Percentiles rank a stretch among this genome's conserved stretches.
phyloP scores from a whole-genome alignment of 2,329 filamentous ascomycete species.

The Aureobasidium sp. region DNA sequence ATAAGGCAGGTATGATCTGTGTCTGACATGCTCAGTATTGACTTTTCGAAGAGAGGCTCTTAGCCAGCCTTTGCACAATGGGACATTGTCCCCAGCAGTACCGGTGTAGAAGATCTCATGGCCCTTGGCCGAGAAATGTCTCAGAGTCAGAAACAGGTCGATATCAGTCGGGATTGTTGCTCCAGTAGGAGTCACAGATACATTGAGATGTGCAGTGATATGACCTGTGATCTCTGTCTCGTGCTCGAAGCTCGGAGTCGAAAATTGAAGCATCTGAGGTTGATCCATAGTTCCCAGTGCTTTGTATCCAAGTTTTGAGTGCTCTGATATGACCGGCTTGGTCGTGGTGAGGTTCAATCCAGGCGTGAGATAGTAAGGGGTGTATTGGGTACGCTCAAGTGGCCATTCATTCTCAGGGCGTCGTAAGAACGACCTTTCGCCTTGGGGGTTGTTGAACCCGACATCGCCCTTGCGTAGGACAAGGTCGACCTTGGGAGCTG shows the following conservation, averaged over 20 bases:
- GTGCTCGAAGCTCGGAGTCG: constrained; percentile 47
- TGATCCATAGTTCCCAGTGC: constrained; percentile 52
- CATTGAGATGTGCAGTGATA: constrained; percentile 55
- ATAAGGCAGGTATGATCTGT: constrained; percentile 50
- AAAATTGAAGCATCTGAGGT: constrained; percentile 50
- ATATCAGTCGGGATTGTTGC: constrained; percentile 46
- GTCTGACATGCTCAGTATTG: constrained; percentile 43
- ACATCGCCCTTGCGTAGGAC: constrained; percentile 58
- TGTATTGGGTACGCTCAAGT: constrained; percentile 56
- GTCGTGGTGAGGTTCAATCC: constrained; percentile 37
- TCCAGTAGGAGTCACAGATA: constrained; percentile 43
- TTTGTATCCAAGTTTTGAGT: constrained; percentile 46
- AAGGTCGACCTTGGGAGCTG: constrained; percentile 52
- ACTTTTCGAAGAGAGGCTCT: constrained; percentile 51
- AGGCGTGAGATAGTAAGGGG: constrained; percentile 51
- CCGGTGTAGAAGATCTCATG: constrained; percentile 59
- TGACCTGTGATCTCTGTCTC: constrained; percentile 65
- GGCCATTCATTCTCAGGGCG: constrained; percentile 58
- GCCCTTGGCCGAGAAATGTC: constrained; percentile 49
- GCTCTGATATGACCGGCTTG: constrained; percentile 16
- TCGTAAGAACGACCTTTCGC: constrained; percentile 48
- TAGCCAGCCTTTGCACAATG: constrained; percentile 59
- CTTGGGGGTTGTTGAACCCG: constrained; percentile 53
- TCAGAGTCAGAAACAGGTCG: constrained; percentile 56
- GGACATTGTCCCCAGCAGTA: constrained; percentile 57